phyloP scores from a whole-genome alignment of 2,329 filamentous ascomycete genomes.

The Clonostachys sp. region DNA sequence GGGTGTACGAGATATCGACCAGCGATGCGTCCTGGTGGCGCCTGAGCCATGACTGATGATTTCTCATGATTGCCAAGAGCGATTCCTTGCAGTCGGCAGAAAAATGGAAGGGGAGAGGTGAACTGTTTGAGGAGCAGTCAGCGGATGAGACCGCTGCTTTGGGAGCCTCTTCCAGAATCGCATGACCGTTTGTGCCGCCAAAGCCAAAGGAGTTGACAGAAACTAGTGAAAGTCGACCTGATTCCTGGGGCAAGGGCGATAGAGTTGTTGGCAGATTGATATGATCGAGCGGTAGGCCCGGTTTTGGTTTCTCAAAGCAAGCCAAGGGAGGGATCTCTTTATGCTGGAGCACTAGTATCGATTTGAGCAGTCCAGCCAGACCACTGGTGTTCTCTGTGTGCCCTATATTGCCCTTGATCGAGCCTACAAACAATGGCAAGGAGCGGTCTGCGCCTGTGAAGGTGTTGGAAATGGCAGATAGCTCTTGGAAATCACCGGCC shows the following conservation, averaged over 20 bases:
- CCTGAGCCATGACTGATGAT: no score
- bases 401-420: constrained; percentile 41
- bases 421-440: constrained; percentile 28
- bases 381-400: constrained; percentile 10
- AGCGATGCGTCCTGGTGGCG: no score
- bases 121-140: no score
- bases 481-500: constrained; percentile 37
- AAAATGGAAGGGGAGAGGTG: no score
- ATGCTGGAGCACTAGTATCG: constrained; percentile 12
- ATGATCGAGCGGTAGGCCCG: constrained; percentile 13
- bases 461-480: constrained; percentile 30
- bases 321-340: constrained; percentile 7
- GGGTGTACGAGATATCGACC: no score
- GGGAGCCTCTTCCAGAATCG: constrained; percentile 14
- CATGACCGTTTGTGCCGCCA: constrained; percentile 11
- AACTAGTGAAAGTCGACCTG: neutral
- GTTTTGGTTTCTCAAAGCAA: constrained; percentile 5
- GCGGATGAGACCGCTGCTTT: no score
- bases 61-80: no score
- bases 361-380: constrained; percentile 2
- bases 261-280: no score
- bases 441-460: neutral
- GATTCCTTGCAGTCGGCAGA: no score
- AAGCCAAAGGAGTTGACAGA: constrained; percentile 12
- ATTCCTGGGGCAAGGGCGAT: no score